Conservation (phyloP, 2,329 filamentous ascomycete species). For the Graphilbum ipis-grandicollis region DNA sequence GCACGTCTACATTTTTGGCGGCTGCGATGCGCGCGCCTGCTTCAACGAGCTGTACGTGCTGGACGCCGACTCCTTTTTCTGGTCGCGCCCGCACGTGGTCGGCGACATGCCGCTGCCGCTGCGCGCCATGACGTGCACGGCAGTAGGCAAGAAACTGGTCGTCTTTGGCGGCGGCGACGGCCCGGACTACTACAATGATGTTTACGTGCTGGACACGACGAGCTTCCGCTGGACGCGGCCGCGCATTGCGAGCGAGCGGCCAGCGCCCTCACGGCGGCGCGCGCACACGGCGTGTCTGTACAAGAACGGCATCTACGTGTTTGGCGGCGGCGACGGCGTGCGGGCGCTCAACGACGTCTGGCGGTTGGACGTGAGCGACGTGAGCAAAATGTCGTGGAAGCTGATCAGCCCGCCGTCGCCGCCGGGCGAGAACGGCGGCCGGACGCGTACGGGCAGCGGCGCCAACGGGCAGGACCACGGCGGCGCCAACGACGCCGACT, state of each 20-base stretch:
- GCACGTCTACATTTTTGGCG: constrained; percentile 52
- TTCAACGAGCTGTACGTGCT: constrained; percentile 55
- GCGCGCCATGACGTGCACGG: constrained; percentile 55
- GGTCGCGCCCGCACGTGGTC: constrained; percentile 46
- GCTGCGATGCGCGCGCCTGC: constrained; percentile 47
- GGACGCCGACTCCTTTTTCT: constrained; percentile 53
- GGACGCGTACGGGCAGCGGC: constrained; percentile 5
- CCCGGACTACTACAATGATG: constrained; percentile 54
- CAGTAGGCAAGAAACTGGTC: constrained; percentile 50
- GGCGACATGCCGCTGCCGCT: constrained; percentile 48
- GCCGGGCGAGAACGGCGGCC: constrained; percentile 1
- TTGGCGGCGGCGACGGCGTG: constrained; percentile 54
- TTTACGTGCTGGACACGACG: constrained; percentile 54
- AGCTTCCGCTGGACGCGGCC: constrained; percentile 51
- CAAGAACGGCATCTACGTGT: constrained; percentile 55
- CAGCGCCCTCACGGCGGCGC: constrained; percentile 39
- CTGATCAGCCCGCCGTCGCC: constrained; percentile 28
- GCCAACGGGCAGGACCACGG: constrained; percentile 4
- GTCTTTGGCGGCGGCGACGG: constrained; percentile 55
- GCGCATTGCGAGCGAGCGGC: constrained; percentile 36
- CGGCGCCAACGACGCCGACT: neutral
- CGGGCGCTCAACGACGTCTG: constrained; percentile 54
- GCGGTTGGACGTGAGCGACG: constrained; percentile 52
- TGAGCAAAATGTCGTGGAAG: constrained; percentile 51
- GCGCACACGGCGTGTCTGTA: constrained; percentile 57